Conservation (phyloP, 1,139 yeast species). For the Taiozyma sp. region DNA sequence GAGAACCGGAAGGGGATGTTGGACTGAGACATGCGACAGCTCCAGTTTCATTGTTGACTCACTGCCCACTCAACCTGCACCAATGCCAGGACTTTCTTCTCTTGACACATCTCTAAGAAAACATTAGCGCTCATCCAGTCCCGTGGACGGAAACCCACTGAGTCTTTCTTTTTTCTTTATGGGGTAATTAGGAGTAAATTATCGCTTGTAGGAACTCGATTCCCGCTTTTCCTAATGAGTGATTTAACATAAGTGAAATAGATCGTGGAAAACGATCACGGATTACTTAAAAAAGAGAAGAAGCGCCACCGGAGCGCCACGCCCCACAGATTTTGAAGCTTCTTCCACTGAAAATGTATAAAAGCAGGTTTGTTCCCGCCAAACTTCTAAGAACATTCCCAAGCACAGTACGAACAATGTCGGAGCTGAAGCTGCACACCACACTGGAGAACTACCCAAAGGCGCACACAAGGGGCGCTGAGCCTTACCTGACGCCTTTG, state of each 20-base stretch:
- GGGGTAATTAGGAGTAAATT: background rate
- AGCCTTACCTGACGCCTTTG: constrained; percentile 20
- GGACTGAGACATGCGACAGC: too few relatives aligned
- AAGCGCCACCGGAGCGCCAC: background rate
- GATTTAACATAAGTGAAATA: background rate
- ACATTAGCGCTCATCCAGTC: too few relatives aligned
- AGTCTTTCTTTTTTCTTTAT: background rate
- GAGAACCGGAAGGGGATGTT: too few relatives aligned
- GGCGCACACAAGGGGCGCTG: constrained; percentile 9
- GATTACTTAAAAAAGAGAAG: background rate
- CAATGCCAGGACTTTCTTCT: too few relatives aligned
- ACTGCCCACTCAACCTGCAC: too few relatives aligned
- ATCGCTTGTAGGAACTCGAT: background rate
- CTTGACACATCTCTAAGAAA: too few relatives aligned
- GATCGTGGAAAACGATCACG: background rate
- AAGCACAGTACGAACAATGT: constrained; percentile 1
- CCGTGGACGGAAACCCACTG: too few relatives aligned
- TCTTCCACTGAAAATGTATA: background rate
- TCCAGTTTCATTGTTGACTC: too few relatives aligned
- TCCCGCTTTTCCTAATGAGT: background rate
- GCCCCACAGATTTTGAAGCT: background rate
- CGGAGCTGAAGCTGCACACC: constrained; percentile 24
- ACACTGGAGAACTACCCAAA: constrained; percentile 26
- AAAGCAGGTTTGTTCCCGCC: background rate
- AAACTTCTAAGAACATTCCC: background rate